A percentile compares a stretch with the other conserved stretches of the same genome.
phyloP scores from a whole-genome alignment of 371 early-diverging fungal genomes.

The Caulochytrium protostelioides region DNA sequence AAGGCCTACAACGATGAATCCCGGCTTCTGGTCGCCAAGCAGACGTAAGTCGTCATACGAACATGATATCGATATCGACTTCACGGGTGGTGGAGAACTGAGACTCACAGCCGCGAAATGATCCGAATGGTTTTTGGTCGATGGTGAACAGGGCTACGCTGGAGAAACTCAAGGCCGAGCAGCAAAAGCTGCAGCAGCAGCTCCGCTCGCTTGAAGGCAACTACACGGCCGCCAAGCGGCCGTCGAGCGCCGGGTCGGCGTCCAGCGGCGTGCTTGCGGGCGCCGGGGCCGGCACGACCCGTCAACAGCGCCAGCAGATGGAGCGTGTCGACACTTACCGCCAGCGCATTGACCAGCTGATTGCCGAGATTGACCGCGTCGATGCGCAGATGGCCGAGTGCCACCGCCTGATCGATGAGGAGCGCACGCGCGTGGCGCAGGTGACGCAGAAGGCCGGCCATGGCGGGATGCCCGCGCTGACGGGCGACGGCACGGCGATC shows the following conservation, averaged over 20 bases:
- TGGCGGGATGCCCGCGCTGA: conserved; percentile 22
- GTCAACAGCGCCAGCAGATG: too few species aligned
- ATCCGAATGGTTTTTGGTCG: not conserved
- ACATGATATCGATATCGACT: not conserved
- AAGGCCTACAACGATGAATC: conserved; percentile 34
- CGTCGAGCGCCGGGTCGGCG: too few species aligned
- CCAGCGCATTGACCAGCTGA: conserved; percentile 12
- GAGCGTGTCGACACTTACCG: conserved; percentile 13
- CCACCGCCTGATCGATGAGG: conserved; percentile 18
- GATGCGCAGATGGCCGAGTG: conserved; percentile 14
- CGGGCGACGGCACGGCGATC: conserved; percentile 19
- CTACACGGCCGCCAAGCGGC: conserved; percentile 25
- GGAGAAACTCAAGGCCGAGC: conserved; percentile 25
- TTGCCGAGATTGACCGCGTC: conserved; percentile 12
- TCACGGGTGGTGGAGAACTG: not conserved
- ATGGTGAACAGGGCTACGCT: conserved; percentile 13
- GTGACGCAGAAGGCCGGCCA: not conserved
- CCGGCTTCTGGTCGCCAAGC: conserved; percentile 22
- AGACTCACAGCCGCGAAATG: not conserved
- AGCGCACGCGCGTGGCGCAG: conserved; percentile 14
- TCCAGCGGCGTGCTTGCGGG: too few species aligned
- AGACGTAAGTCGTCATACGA: conserved; percentile 11
- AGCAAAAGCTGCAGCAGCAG: conserved; percentile 21
- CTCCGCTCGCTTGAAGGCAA: conserved; percentile 20
- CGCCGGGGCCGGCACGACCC: too few species aligned